Evolutionary conservation across 148 eudicot species (phyloP).

Genomic region (Arbutus unedo): DNA sequence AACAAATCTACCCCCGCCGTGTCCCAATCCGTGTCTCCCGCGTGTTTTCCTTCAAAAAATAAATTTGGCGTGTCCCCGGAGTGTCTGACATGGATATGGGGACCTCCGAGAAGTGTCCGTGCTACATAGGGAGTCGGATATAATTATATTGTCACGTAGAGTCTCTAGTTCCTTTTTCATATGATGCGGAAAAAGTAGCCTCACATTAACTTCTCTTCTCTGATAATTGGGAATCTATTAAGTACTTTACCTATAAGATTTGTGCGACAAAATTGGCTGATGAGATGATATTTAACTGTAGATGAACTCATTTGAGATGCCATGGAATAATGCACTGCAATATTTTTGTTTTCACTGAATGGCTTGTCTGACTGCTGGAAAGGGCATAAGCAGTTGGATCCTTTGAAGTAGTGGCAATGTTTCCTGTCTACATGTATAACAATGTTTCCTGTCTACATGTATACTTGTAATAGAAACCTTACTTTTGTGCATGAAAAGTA

Average conservation of each 20-base stretch:
- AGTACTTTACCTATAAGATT: neutral
- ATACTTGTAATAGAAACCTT: neutral
- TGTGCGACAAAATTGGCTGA: neutral
- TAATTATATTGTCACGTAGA: neutral
- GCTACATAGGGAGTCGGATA: neutral
- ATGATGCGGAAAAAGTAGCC: neutral
- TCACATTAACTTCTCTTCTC: neutral
- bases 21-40: too few species aligned
- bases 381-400: neutral
- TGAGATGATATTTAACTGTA: neutral
- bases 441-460: neutral
- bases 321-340: neutral
- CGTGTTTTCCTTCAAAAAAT: too few species aligned
- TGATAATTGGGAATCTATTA: neutral
- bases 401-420: neutral
- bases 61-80: too few species aligned
- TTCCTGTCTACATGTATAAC: neutral
- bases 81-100: too few species aligned
- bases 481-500: neutral
- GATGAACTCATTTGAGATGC: neutral
- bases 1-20: too few species aligned
- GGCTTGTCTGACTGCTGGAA: neutral
- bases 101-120: too few species aligned
- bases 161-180: neutral
- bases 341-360: neutral